Evolutionary conservation across 2,329 filamentous ascomycete genomes (phyloP).

Genomic region (Penicillium sp.): DNA sequence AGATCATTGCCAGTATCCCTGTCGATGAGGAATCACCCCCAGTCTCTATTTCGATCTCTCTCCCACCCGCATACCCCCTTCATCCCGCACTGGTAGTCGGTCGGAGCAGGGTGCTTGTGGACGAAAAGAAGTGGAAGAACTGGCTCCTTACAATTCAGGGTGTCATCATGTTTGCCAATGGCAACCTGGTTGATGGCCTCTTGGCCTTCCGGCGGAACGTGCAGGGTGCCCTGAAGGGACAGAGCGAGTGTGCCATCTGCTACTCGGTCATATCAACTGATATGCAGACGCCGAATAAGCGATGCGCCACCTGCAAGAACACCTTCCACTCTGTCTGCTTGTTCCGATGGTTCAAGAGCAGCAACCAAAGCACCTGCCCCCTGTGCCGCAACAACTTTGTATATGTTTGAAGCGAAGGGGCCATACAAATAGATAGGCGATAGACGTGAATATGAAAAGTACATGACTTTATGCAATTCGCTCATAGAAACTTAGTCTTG

Average conservation of each 20-base stretch:
- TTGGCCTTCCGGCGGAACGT: constrained; percentile 85
- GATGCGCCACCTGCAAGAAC: constrained; percentile 90
- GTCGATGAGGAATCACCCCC: constrained; percentile 84
- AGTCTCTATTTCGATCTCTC: constrained; percentile 76
- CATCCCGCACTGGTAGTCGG: constrained; percentile 74
- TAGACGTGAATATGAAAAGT: constrained; percentile 13
- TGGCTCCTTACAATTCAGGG: constrained; percentile 89
- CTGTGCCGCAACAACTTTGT: constrained; percentile 87
- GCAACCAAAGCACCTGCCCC: constrained; percentile 87
- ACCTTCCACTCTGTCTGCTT: constrained; percentile 86
- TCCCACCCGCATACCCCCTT: constrained; percentile 82
- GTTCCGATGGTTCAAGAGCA: constrained; percentile 96
- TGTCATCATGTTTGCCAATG: constrained; percentile 90
- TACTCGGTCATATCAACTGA: constrained; percentile 91
- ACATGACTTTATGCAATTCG: background rate
- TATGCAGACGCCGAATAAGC: constrained; percentile 87
- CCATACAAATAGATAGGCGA: constrained; percentile 17
- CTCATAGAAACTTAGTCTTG: background rate
- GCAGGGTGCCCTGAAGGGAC: constrained; percentile 82
- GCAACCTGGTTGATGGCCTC: constrained; percentile 83
- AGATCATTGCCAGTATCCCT: constrained; percentile 81
- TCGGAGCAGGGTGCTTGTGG: constrained; percentile 80
- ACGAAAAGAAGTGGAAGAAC: constrained; percentile 87
- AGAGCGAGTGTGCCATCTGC: constrained; percentile 94
- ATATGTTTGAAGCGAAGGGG: constrained; percentile 45